A percentile compares a stretch with the other conserved stretches of the same genome.
Evolutionary conservation across 306 rosid species (phyloP).

Genomic region (Begonia masoniana): DNA sequence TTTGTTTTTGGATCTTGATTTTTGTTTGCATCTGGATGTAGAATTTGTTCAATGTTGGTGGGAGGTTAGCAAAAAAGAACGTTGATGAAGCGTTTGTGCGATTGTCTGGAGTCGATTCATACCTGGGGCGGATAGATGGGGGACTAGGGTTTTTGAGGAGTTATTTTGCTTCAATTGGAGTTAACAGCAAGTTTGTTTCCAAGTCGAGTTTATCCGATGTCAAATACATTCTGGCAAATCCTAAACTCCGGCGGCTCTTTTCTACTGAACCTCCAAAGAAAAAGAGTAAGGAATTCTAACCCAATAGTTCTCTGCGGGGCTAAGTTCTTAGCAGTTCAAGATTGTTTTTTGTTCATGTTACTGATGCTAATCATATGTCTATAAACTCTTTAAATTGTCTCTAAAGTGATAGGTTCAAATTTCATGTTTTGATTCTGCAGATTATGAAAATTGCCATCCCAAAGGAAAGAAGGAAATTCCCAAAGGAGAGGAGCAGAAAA

Average conservation of each 20-base stretch:
- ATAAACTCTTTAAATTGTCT: not conserved
- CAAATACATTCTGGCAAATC: conserved; percentile 37
- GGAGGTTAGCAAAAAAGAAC: conserved; percentile 25
- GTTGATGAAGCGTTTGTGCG: conserved; percentile 18
- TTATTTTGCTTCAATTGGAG: conserved; percentile 32
- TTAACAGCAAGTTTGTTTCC: conserved; percentile 18
- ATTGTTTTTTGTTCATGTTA: not conserved
- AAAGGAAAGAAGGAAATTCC: conserved; percentile 21
- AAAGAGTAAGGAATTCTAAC: conserved; percentile 44
- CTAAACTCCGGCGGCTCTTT: conserved; percentile 44
- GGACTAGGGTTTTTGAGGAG: conserved; percentile 51
- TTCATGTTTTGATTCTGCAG: conserved; percentile 5
- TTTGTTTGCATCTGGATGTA: conserved; percentile 13
- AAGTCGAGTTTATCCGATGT: conserved; percentile 30
- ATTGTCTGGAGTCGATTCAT: conserved; percentile 21
- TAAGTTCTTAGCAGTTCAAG: not conserved
- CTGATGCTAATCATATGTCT: not conserved
- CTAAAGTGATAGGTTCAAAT: not conserved
- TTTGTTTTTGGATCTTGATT: not conserved
- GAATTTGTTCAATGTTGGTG: conserved; percentile 38
- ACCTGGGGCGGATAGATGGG: conserved; percentile 30
- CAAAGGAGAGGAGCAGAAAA: conserved; percentile 15
- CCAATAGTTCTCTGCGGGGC: not conserved
- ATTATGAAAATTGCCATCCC: conserved; percentile 24
- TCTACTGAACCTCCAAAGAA: conserved; percentile 81